Evolutionary conservation across 768 basidiomycete species (phyloP).

Genomic region (Psilocybe azurescens): DNA sequence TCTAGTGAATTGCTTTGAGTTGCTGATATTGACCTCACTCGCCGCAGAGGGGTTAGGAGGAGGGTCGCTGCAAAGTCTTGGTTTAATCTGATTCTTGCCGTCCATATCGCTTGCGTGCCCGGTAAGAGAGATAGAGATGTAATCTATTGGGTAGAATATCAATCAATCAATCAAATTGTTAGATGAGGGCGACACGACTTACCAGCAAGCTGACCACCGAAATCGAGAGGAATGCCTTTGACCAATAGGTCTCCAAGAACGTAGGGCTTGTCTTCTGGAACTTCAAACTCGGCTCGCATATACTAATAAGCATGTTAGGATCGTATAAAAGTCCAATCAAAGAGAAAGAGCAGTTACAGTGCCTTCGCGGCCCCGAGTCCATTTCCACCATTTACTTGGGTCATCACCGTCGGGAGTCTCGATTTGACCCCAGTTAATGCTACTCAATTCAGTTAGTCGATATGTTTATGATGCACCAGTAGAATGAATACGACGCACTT

Average conservation of each 20-base stretch:
- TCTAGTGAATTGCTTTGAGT: no score
- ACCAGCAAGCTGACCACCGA: conserved; percentile 3
- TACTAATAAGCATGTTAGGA: background rate
- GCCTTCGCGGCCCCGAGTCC: conserved; percentile 5
- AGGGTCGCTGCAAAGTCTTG: background rate
- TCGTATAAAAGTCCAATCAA: background rate
- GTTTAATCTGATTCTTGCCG: background rate
- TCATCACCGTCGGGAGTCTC: conserved; percentile 7
- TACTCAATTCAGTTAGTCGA: background rate
- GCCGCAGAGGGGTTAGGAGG: no score
- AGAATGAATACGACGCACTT: background rate
- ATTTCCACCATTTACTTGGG: conserved; percentile 7
- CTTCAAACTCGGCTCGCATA: conserved; percentile 3
- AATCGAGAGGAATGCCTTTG: background rate
- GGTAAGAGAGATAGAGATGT: background rate
- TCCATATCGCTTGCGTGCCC: background rate
- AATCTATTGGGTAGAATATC: background rate
- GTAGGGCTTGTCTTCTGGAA: background rate
- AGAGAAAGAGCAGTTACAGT: background rate
- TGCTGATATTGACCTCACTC: no score
- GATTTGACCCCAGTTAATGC: conserved; percentile 5
- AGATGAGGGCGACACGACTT: background rate
- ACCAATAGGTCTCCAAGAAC: conserved; percentile 3
- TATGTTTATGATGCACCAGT: background rate
- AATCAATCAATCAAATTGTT: background rate